These are phyloP conservation scores for Termitomyces sp. DNA, from an alignment of 768 basidiomycete species.

Conservation along the genomic window DNA sequence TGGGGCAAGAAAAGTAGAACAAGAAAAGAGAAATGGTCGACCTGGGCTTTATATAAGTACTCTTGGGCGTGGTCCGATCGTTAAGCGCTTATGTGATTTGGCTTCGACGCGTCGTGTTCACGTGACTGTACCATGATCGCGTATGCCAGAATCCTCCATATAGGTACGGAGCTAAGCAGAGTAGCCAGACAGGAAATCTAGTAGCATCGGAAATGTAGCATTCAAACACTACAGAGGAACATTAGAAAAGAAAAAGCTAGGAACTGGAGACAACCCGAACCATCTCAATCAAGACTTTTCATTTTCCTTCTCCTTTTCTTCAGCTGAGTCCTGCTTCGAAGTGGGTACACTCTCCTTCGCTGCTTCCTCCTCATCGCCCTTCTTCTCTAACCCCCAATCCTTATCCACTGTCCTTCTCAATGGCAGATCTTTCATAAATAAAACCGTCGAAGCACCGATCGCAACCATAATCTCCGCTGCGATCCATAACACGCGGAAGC, in stretches of 20 bases:
- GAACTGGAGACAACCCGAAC: background rate
- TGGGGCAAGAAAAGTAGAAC: too few species aligned
- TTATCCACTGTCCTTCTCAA: constrained; percentile 8
- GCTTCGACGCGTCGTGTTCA: background rate
- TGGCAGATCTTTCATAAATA: constrained; percentile 1
- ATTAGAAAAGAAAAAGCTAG: background rate
- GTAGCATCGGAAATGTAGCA: background rate
- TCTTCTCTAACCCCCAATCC: constrained; percentile 2
- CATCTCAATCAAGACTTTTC: background rate
- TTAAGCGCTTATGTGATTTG: background rate
- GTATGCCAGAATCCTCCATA: background rate
- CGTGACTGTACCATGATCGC: background rate
- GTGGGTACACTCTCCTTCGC: background rate
- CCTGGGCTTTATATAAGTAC: background rate
- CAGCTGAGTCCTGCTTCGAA: background rate
- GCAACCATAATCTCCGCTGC: constrained; percentile 9
- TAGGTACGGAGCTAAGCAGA: too few species aligned
- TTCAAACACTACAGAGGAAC: background rate
- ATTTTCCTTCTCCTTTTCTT: background rate
- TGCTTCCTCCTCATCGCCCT: background rate
- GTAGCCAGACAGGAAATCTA: too few species aligned
- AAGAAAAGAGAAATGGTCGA: background rate
- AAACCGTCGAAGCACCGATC: background rate
- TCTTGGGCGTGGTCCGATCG: background rate
- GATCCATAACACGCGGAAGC: constrained; percentile 13